Conservation (phyloP, 495 filamentous ascomycete genomes). For the Penicillium paxilli region DNA sequence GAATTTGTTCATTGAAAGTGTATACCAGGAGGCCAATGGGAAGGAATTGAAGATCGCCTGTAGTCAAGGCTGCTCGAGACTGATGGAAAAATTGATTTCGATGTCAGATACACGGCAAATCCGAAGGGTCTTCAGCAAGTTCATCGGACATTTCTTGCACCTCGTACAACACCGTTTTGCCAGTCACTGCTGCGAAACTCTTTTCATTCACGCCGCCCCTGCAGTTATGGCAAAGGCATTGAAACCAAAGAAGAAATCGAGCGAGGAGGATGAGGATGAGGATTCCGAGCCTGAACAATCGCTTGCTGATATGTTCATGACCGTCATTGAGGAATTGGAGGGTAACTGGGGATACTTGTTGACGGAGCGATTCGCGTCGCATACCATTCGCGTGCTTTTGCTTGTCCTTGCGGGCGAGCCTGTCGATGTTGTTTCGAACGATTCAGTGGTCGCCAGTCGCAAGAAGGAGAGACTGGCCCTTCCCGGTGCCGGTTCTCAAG, state of each 20-base stretch:
- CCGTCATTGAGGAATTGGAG: conserved; percentile 79
- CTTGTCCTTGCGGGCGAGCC: conserved; percentile 83
- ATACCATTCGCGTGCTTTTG: conserved; percentile 81
- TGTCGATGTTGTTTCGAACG: conserved; percentile 60
- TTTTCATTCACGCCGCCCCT: conserved; percentile 81
- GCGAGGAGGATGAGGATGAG: conserved; percentile 28
- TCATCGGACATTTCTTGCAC: conserved; percentile 84
- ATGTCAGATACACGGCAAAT: conserved; percentile 78
- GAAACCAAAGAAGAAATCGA: conserved; percentile 39
- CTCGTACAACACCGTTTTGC: conserved; percentile 94
- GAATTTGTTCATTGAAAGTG: conserved; percentile 75
- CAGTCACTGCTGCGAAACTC: conserved; percentile 91
- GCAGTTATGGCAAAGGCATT: conserved; percentile 64
- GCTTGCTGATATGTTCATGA: conserved; percentile 84
- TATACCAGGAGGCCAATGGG: conserved; percentile 80
- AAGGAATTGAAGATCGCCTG: conserved; percentile 96
- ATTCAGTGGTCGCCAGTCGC: conserved; percentile 76
- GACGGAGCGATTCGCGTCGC: conserved; percentile 87
- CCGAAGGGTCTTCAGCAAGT: conserved; percentile 79
- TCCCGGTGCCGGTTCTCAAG: conserved; percentile 34
- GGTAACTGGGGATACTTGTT: conserved; percentile 80
- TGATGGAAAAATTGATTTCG: conserved; percentile 88
- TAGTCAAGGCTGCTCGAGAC: conserved; percentile 89
- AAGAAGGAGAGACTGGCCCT: conserved; percentile 79
- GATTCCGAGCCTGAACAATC: conserved; percentile 47